Base-by-base conservation (phyloP, 305 asterid genomes). In the Fraxinus ornus region DNA sequence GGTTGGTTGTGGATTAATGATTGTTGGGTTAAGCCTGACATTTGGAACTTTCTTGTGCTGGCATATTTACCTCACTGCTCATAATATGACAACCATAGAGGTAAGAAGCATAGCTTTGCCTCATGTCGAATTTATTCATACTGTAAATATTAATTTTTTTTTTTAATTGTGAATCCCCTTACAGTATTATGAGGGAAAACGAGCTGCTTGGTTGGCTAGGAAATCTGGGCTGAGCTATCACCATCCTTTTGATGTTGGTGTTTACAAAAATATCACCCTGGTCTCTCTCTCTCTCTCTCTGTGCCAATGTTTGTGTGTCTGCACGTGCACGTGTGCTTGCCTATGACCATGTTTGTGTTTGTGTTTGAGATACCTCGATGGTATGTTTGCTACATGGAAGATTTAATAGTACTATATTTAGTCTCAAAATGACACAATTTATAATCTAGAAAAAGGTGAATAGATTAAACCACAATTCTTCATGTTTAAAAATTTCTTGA, bases 81-180 rank as follows among this genome's bases (percentile, higher is more conserved):
- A 81, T 84, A 96, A 96, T 85, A 85, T 91, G 96, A 96, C 98
- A 60, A 93, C 98, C 39, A 94, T 94, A 86, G 99, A 96, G 95
- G 99, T 94, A 86, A 84, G 28, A 17, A 82, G 55, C 68, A 15
- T 52, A 8, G 32, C 74, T 26, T n/a, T 17, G 36, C 52, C 24
- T 49, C 64, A 44, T 47, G 21, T 85, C 22, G 30, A 41, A 66
- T 79, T 84, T 62, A 37, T 33, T 75, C 39, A 35, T 36, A 30
- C 10, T 70, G 68, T 66, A 36, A 78, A 83, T 35, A 73, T 41
- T 75, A 2, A 28, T 1, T 28, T 28, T 28, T 28, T 80, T 78
- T 78, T 80, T 79, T 83, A 74, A 39, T 32, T 44, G 15, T 84
- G 33, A 52, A 52, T 17, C 21, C 36, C 85, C 80, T 84, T 71